Conservation (phyloP, 352 stramenopile species). For the Pythium insidiosum region DNA sequence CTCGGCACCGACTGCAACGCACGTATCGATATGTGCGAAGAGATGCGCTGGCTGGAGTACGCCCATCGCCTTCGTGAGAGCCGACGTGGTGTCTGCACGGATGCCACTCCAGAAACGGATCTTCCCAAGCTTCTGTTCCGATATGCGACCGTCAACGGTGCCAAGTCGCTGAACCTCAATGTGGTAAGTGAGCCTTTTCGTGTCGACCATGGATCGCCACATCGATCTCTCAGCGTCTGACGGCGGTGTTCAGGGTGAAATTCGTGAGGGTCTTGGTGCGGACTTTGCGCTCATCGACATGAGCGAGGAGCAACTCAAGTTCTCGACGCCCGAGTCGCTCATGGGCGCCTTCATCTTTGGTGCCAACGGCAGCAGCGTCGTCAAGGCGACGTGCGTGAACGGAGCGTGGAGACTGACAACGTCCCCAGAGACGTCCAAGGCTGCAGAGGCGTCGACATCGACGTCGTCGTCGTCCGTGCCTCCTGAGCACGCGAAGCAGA, state of each 20-base stretch:
- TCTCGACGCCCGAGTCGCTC: constrained; percentile 38
- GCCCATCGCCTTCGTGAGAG: constrained; percentile 57
- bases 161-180: constrained; percentile 56
- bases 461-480: constrained; percentile 11
- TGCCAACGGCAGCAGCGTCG: constrained; percentile 53
- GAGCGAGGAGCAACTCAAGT: constrained; percentile 64
- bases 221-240: too few relatives aligned
- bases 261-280: constrained; percentile 51
- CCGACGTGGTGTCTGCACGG: constrained; percentile 51
- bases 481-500: constrained; percentile 31
- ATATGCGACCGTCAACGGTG: constrained; percentile 60
- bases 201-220: too few relatives aligned
- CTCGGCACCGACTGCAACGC: constrained; percentile 75
- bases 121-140: constrained; percentile 55
- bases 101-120: constrained; percentile 42
- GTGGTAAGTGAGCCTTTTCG: too few relatives aligned
- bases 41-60: constrained; percentile 80
- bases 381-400: constrained; percentile 69
- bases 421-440: neutral
- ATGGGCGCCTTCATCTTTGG: constrained; percentile 69
- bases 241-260: constrained; percentile 56
- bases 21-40: constrained; percentile 75
- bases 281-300: constrained; percentile 69
- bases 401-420: constrained; percentile 54
- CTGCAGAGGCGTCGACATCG: constrained; percentile 1